Percentiles rank a stretch among this genome's conserved stretches.
These are phyloP conservation scores for Pseudopediastrum boryanum DNA, from an alignment of 139 green algal species.

Conservation along the genomic window DNA sequence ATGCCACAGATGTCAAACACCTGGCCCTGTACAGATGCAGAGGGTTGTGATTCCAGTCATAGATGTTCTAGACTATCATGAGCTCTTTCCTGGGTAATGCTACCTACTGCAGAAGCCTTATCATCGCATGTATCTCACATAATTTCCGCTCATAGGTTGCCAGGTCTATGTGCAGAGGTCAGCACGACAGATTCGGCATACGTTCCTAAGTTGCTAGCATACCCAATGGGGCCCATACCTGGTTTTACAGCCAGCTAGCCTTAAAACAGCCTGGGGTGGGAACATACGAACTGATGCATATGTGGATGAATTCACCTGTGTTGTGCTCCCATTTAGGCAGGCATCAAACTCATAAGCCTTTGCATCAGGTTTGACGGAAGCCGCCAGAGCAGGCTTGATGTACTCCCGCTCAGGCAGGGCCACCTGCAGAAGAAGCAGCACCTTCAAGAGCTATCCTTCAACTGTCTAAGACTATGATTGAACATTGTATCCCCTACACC, in stretches of 20 bases:
- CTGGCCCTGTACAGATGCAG: conserved; percentile 41
- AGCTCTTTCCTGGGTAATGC: too few species aligned
- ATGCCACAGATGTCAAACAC: conserved; percentile 62
- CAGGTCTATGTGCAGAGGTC: not conserved
- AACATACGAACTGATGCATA: not conserved
- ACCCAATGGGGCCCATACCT: not conserved
- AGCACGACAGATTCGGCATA: not conserved
- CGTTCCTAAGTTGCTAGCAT: not conserved
- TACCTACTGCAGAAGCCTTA: not conserved
- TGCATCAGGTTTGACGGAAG: conserved; percentile 35
- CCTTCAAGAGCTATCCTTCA: not conserved
- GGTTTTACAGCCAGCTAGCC: not conserved
- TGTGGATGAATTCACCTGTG: conserved; percentile 44
- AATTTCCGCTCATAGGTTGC: too few species aligned
- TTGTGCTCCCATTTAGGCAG: conserved; percentile 56
- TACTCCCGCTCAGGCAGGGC: conserved; percentile 34
- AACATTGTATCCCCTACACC: not conserved
- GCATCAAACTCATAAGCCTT: conserved; percentile 62
- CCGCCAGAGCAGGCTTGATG: conserved; percentile 23
- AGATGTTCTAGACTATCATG: too few species aligned
- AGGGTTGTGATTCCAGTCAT: too few species aligned
- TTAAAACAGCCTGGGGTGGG: not conserved
- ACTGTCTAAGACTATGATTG: not conserved
- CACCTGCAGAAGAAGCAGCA: conserved; percentile 25
- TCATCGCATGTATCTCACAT: too few species aligned